Evolutionary conservation across 371 early-diverging fungal genomes (phyloP), one percentile per base, ranked within the genome.

Genomic region (Fennellomyces sp.): DNA sequence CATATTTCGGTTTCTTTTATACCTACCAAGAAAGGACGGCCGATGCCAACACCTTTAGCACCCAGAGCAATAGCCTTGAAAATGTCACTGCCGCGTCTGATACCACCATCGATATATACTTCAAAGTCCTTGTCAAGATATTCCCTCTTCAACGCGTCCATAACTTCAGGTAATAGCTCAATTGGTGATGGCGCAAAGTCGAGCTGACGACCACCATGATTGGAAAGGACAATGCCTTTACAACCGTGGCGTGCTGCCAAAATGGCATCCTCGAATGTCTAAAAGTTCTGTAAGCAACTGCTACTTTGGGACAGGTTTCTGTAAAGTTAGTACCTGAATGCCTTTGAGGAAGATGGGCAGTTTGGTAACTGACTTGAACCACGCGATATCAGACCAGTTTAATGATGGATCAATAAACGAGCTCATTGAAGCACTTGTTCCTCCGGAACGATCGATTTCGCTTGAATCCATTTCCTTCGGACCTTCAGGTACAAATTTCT

Each of bases 181-280:
- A 94, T 90, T 8, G 75, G 66, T 8, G 84, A 83, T 17, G 85
- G 83, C 1, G 88, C 83, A 50, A 88, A 86, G 71, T 97, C 97
- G 41, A 98, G 77, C 71, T 98, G 97, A 12, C 98, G 83, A 28
- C 98, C 98, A 61, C 97, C 98, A 66, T 98, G 98, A 70, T 98
- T 98, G 52, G 93, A 92, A 13, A 98, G 75, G 8, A 96, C 87
- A 51, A 97, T 86, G 30, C 92, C 98, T 38, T 87, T 84, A 50
- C 88, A 83, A 0, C 94, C 95, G 48, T 80, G 55, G 42, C 87
- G 61, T 8, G 91, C 93, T 2, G 98, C 97, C 29, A 91, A 61
- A 6, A 88, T 83, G 17, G 97, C 96, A 76, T 98, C 98, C 53
- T 93, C 96, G 23, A 84, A 88, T 4, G 88, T 88, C 65, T 94